These are phyloP conservation scores for Jaltomata sinuosa DNA, from an alignment of 257 asterid genomes.

Conservation along the genomic window DNA sequence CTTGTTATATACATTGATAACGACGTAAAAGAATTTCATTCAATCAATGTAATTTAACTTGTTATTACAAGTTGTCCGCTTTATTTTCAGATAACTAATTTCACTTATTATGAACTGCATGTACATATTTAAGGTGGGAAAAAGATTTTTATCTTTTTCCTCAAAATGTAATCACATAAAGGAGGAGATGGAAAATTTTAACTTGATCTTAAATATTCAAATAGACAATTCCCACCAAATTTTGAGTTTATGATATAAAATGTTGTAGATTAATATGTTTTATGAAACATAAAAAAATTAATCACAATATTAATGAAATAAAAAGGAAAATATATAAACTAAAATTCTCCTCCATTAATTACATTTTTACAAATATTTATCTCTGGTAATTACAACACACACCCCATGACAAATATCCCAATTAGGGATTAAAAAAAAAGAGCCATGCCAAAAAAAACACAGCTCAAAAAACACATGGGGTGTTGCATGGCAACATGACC, in stretches of 20 bases:
- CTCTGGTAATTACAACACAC: slow-evolving; percentile 8
- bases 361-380: background rate
- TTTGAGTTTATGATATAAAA: background rate
- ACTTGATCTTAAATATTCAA: background rate
- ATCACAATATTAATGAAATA: background rate
- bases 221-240: background rate
- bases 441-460: slow-evolving; percentile 30
- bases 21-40: background rate
- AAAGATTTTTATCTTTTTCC: no score
- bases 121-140: no score
- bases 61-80: no score
- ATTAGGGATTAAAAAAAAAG: background rate
- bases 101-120: background rate
- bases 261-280: background rate
- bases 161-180: background rate
- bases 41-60: background rate
- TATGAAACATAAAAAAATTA: background rate
- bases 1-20: background rate
- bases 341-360: background rate
- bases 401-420: slow-evolving; percentile 10
- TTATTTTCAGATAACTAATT: no score
- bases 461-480: slow-evolving; percentile 22
- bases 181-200: background rate
- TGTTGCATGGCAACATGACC: slow-evolving; percentile 1
- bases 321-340: background rate